These are phyloP conservation scores for Medicago lupulina DNA, from an alignment of 306 rosid species.

Conservation along the genomic window DNA sequence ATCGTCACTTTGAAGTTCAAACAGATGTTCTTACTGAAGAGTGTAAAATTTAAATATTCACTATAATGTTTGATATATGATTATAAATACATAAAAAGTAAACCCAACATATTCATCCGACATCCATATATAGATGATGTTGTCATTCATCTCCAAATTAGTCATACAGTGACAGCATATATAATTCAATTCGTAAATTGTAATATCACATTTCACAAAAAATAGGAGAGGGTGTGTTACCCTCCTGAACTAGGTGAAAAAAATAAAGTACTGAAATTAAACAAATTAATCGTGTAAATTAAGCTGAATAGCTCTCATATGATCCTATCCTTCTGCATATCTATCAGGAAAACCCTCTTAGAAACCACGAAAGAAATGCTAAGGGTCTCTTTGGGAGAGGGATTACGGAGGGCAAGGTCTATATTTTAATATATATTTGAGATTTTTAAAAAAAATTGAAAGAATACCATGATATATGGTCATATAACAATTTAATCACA, in stretches of 20 bases:
- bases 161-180: constrained; percentile 17
- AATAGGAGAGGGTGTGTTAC: constrained; percentile 3
- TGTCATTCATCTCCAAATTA: constrained; percentile 23
- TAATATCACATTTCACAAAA: constrained; percentile 12
- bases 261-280: constrained; percentile 1
- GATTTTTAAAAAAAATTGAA: too few species aligned
- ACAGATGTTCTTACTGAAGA: constrained; percentile 27
- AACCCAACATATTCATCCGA: constrained; percentile 1
- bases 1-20: constrained; percentile 34
- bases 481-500: too few species aligned
- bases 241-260: neutral
- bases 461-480: too few species aligned
- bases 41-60: constrained; percentile 31
- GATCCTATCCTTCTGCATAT: constrained; percentile 25
- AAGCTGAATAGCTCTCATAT: constrained; percentile 7
- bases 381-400: neutral
- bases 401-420: too few species aligned
- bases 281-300: constrained; percentile 29
- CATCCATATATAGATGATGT: neutral
- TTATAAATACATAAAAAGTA: constrained; percentile 24
- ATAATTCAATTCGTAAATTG: neutral
- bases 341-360: constrained; percentile 20
- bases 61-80: constrained; percentile 26
- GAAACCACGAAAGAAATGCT: constrained; percentile 26
- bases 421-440: too few species aligned